phyloP scores from a whole-genome alignment of 345 rosid species.

The Melaleuca alternifolia region DNA sequence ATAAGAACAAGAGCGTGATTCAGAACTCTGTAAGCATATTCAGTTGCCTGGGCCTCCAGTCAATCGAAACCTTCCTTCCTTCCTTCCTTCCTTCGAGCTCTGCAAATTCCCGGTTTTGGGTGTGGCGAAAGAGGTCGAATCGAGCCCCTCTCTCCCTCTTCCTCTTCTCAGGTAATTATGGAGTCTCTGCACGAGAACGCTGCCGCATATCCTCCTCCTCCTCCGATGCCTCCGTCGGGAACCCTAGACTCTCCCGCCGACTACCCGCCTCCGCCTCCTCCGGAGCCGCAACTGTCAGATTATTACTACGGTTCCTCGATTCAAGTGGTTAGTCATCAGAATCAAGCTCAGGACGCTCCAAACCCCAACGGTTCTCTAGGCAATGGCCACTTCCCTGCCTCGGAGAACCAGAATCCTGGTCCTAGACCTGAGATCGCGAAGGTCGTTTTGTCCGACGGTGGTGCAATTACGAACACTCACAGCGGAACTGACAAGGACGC shows the following conservation, averaged over 20 bases:
- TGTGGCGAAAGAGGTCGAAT: background rate
- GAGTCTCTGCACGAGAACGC: background rate
- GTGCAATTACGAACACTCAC: background rate
- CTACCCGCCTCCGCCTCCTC: background rate
- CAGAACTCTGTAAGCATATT: background rate
- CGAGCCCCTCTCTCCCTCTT: background rate
- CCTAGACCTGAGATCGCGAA: background rate
- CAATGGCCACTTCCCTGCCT: background rate
- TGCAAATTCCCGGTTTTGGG: background rate
- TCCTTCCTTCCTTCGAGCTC: background rate
- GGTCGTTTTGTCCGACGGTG: background rate
- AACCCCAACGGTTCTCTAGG: background rate
- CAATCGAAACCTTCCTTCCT: background rate
- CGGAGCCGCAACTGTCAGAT: background rate
- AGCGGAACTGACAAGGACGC: constrained; percentile 41
- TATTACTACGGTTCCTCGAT: background rate
- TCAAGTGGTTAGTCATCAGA: background rate
- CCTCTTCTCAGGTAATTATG: background rate
- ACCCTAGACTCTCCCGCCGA: background rate
- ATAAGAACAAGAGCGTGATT: background rate
- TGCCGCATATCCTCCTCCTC: background rate
- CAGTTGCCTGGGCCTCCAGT: background rate
- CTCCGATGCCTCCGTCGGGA: background rate
- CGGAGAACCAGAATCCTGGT: background rate
- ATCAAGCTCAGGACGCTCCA: background rate